These are phyloP conservation scores for Clitopilus passeckerianus DNA, from an alignment of 768 basidiomycete genomes.

Conservation along the genomic window DNA sequence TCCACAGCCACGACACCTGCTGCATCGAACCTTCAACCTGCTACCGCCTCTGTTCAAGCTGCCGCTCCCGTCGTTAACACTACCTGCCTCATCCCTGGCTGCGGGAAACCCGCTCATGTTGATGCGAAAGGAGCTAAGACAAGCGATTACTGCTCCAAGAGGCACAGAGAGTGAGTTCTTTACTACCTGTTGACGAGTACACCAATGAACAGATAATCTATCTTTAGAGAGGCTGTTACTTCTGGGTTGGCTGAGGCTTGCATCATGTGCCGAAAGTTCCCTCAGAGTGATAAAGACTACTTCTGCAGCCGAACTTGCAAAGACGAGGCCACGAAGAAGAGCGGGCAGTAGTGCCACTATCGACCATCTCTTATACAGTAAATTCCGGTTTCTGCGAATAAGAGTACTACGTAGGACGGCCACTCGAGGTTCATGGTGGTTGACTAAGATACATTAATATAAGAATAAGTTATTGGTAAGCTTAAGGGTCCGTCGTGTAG, in stretches of 20 bases:
- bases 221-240: conserved; percentile 50
- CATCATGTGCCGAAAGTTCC: conserved; percentile 60
- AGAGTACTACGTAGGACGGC: too few relatives aligned
- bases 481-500: too few relatives aligned
- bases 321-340: conserved; percentile 56
- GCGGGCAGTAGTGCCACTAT: not conserved
- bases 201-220: conserved; percentile 9
- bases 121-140: conserved; percentile 45
- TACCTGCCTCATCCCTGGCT: conserved; percentile 52
- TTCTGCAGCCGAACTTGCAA: conserved; percentile 58
- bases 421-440: too few relatives aligned
- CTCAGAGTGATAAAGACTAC: conserved; percentile 57
- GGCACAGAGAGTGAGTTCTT: conserved; percentile 57
- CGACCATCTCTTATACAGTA: too few relatives aligned
- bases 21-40: conserved; percentile 10
- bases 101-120: conserved; percentile 51
- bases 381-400: too few relatives aligned
- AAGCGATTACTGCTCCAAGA: conserved; percentile 54
- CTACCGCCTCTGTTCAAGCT: conserved; percentile 14
- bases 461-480: too few relatives aligned
- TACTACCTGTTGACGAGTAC: not conserved
- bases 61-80: conserved; percentile 7
- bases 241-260: conserved; percentile 48
- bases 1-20: conserved; percentile 9
- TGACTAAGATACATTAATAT: too few relatives aligned